phyloP scores from a whole-genome alignment of 139 green algal species.

The Coccomyxa sp. region DNA sequence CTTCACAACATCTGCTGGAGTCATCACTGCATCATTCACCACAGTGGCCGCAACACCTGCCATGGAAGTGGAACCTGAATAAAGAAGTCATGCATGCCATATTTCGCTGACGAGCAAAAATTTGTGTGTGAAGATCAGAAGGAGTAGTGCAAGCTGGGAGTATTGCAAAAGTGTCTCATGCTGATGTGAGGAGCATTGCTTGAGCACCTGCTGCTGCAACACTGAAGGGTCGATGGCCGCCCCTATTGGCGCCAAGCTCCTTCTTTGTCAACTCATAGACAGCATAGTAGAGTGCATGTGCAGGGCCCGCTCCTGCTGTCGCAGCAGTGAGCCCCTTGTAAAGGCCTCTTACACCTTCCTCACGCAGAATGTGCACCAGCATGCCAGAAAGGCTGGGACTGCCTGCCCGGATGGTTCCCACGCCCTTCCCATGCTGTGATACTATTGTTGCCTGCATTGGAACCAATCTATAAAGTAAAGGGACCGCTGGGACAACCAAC shows the following conservation, averaged over 20 bases:
- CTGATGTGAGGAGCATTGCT: too few species aligned
- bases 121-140: too few species aligned
- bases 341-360: background rate
- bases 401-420: too few species aligned
- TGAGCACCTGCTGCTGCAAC: constrained; percentile 39
- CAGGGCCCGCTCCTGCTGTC: constrained; percentile 35
- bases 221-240: constrained; percentile 3
- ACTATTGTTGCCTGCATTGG: too few species aligned
- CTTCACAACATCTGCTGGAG: constrained; percentile 83
- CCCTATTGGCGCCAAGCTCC: constrained; percentile 47
- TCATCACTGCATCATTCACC: constrained; percentile 83
- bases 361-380: background rate
- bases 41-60: constrained; percentile 79
- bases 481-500: too few species aligned
- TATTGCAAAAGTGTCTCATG: too few species aligned
- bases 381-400: too few species aligned
- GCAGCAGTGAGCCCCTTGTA: background rate
- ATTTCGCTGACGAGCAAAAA: background rate
- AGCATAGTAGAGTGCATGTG: constrained; percentile 94
- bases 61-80: background rate
- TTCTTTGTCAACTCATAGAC: constrained; percentile 91
- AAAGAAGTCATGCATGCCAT: background rate
- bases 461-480: too few species aligned
- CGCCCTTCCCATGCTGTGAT: too few species aligned
- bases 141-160: too few species aligned